phyloP scores from a whole-genome alignment of 768 basidiomycete genomes.

The Termitomyces sp. region DNA sequence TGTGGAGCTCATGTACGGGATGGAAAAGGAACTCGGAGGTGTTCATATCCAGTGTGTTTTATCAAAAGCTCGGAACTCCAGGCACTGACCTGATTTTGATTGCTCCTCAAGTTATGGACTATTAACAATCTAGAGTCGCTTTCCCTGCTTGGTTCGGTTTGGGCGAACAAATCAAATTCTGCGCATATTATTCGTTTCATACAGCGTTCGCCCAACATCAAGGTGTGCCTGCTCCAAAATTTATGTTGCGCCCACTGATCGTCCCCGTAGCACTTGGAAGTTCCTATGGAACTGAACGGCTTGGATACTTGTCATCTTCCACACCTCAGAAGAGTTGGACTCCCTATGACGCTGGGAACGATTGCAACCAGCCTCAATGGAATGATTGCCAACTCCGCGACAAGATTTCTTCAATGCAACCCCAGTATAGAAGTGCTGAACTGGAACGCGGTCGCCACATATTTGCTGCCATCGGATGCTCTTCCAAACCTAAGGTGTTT shows the following conservation, averaged over 20 bases:
- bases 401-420: conserved; percentile 38
- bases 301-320: conserved; percentile 34
- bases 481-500: conserved; percentile 37
- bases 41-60: conserved; percentile 27
- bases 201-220: conserved; percentile 19
- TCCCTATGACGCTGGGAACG: conserved; percentile 34
- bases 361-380: background rate
- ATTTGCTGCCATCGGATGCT: conserved; percentile 25
- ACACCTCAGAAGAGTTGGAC: conserved; percentile 31
- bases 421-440: conserved; percentile 38
- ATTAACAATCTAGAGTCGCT: conserved; percentile 22
- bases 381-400: conserved; percentile 27
- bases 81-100: background rate
- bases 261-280: conserved; percentile 29
- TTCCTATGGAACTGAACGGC: conserved; percentile 39
- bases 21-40: conserved; percentile 22
- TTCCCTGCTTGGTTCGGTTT: conserved; percentile 21
- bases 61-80: background rate
- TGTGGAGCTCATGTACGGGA: conserved; percentile 33
- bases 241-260: background rate
- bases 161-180: conserved; percentile 21
- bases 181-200: conserved; percentile 21
- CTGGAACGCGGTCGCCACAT: conserved; percentile 35
- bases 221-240: conserved; percentile 15
- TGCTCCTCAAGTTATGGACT: conserved; percentile 19